phyloP scores from a whole-genome alignment of 2,329 filamentous ascomycete species.

The Drechslerella coelobrocha region DNA sequence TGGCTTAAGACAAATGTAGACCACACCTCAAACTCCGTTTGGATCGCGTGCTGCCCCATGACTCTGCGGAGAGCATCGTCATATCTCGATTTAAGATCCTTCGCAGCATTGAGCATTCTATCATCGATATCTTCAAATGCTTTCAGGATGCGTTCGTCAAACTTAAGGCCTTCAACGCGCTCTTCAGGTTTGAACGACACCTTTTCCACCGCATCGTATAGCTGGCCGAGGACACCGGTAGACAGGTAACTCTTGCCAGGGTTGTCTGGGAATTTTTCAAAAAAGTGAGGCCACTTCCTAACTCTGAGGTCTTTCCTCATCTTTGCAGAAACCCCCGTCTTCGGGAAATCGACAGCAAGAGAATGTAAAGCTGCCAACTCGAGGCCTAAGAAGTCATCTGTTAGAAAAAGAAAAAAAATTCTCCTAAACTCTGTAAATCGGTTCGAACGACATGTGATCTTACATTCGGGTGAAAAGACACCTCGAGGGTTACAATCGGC shows the following conservation, averaged over 20 bases:
- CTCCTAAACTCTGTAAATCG: not conserved
- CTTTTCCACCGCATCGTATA: constrained; percentile 71
- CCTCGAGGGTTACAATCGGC: constrained; percentile 71
- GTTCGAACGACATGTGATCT: constrained; percentile 55
- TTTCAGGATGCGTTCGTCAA: constrained; percentile 76
- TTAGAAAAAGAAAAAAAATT: constrained; percentile 16
- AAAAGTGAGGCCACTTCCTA: constrained; percentile 53
- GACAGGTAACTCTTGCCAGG: constrained; percentile 49
- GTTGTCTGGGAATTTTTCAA: constrained; percentile 81
- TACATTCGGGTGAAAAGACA: constrained; percentile 72
- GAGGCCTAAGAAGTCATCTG: constrained; percentile 62
- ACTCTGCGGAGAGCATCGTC: constrained; percentile 77
- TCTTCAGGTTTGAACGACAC: constrained; percentile 77
- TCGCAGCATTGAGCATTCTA: constrained; percentile 66
- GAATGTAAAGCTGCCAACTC: constrained; percentile 82
- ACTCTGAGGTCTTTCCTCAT: constrained; percentile 63
- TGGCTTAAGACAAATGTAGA: constrained; percentile 81
- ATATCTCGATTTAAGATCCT: constrained; percentile 75
- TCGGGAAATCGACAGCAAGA: constrained; percentile 90
- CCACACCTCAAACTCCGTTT: constrained; percentile 91
- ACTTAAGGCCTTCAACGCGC: constrained; percentile 61
- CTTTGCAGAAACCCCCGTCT: constrained; percentile 79
- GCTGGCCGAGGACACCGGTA: constrained; percentile 70
- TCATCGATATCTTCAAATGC: constrained; percentile 66
- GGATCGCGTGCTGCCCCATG: constrained; percentile 83